Base-by-base conservation (phyloP, 2,329 filamentous ascomycete genomes). In the Xylaria sp. region DNA sequence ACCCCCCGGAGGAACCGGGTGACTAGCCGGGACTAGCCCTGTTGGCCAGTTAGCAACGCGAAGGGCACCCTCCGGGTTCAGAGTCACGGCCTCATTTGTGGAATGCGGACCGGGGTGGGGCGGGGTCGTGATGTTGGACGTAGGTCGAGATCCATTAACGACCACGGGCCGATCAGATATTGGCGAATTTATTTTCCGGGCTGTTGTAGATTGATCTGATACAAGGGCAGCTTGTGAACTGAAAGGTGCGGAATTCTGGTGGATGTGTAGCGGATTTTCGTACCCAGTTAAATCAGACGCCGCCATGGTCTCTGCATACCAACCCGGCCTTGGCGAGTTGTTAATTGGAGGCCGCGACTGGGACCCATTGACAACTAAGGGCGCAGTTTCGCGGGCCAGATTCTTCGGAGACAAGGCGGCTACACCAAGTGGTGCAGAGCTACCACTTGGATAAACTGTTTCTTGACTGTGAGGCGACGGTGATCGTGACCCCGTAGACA, bases 401-500 rank as follows among this genome's bases (percentile, higher is more conserved):
- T 80, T 53, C 78, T 80, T 54, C 65, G 78, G 78, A 0, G 80
- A 68, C 54, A 83, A 82, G 0, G 82, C 77, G 0, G 78, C 77
- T 2, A 82, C 79, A n/a, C 75, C 72, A n/a, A 82, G 72, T 1
- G 84, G 79, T 0, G 81, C 0, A 82, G 80, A 48, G 79, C 78
- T 24, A 79, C 80, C 82, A 0, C 79, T 73, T 39, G 24, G 53
- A 53, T 57, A 65, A 0, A 84, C 83, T 36, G 82, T 81, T 1
- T 82, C 81, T 56, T 85, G 82, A 51, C 79, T 77, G 66, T 87
- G 85, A 3, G 85, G 84, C 1, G 86, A 77, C 0, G 87, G 86
- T 3, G 87, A 89, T 12, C 86, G 86, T 4, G 87, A 89, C 14
- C 86, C 82, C 1, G 86, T 88, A 1, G 83, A 83, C 77, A 87